phyloP scores from a whole-genome alignment of 1,284 basidiomycete species.

The Rhodotorula sp. region DNA sequence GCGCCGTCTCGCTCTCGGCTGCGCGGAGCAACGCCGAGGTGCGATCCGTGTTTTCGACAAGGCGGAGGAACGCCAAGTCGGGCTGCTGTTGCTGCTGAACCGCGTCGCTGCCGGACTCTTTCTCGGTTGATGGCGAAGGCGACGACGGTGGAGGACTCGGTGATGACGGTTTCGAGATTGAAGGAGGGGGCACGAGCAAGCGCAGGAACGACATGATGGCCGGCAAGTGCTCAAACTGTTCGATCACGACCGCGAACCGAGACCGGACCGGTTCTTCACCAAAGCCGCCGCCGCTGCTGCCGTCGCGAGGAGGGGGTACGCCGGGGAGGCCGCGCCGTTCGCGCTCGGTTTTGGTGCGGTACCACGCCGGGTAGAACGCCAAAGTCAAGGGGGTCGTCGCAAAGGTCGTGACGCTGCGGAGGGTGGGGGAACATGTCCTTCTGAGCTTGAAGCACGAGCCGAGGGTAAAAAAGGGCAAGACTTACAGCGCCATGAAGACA shows the following conservation, averaged over 20 bases:
- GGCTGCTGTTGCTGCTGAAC: constrained; percentile 20
- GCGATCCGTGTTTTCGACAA: constrained; percentile 84
- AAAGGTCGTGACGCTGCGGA: constrained; percentile 47
- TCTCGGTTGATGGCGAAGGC: neutral
- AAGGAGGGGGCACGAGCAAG: constrained; percentile 49
- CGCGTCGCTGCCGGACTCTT: neutral
- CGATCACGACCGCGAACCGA: constrained; percentile 79
- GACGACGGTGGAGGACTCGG: neutral
- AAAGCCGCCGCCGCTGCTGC: constrained; percentile 31
- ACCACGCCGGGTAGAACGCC: constrained; percentile 48
- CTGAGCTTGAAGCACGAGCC: neutral
- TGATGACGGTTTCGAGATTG: neutral
- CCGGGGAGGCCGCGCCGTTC: constrained; percentile 24
- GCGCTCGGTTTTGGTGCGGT: constrained; percentile 42
- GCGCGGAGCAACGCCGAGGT: constrained; percentile 82
- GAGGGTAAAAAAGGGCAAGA: neutral
- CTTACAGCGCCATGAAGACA: constrained; percentile 50
- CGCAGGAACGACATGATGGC: constrained; percentile 57
- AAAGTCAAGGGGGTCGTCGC: constrained; percentile 51
- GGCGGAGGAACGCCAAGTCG: constrained; percentile 58
- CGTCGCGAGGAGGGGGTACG: constrained; percentile 46
- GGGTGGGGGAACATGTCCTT: neutral
- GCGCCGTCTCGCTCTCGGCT: constrained; percentile 63
- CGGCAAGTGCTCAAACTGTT: constrained; percentile 79
- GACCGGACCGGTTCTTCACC: constrained; percentile 43